These are phyloP conservation scores for Fomitopsis palustris DNA, from an alignment of 1,284 basidiomycete species.

Conservation along the genomic window DNA sequence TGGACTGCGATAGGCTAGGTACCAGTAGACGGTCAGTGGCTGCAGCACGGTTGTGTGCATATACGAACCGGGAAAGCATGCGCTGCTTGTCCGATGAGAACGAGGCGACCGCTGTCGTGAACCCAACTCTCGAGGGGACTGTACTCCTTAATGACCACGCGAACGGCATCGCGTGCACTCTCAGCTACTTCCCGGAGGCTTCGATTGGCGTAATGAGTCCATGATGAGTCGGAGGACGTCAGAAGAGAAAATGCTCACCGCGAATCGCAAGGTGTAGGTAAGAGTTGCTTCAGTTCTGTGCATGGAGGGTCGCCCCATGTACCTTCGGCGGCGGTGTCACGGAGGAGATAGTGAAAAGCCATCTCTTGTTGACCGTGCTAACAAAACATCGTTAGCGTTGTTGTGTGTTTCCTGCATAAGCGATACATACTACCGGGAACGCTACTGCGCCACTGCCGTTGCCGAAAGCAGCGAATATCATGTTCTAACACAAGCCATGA, in stretches of 20 bases:
- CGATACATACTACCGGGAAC: conserved; percentile 33
- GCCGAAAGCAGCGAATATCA: conserved; percentile 40
- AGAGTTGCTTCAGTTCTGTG: background rate
- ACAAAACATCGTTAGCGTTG: background rate
- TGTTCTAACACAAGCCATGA: conserved; percentile 24
- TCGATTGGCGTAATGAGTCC: conserved; percentile 25
- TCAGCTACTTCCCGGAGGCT: conserved; percentile 2
- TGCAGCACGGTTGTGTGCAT: background rate
- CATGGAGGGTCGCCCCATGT: conserved; percentile 14
- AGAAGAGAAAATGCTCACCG: conserved; percentile 25
- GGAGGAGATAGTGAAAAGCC: conserved; percentile 14
- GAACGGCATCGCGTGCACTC: conserved; percentile 18
- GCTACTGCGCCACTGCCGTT: conserved; percentile 31
- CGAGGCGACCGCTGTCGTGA: conserved; percentile 19
- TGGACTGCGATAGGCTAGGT: conserved; percentile 31
- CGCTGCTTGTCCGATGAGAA: conserved; percentile 38
- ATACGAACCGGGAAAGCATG: conserved; percentile 48
- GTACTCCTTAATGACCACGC: conserved; percentile 13
- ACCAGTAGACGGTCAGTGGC: background rate
- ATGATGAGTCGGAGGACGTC: background rate
- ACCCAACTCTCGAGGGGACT: conserved; percentile 27
- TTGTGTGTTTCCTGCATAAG: background rate
- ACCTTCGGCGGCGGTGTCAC: conserved; percentile 11
- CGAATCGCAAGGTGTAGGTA: conserved; percentile 28
- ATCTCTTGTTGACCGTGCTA: conserved; percentile 13